Conservation (phyloP, 2,329 filamentous ascomycete species). For the Pseudonectria foliicola region DNA sequence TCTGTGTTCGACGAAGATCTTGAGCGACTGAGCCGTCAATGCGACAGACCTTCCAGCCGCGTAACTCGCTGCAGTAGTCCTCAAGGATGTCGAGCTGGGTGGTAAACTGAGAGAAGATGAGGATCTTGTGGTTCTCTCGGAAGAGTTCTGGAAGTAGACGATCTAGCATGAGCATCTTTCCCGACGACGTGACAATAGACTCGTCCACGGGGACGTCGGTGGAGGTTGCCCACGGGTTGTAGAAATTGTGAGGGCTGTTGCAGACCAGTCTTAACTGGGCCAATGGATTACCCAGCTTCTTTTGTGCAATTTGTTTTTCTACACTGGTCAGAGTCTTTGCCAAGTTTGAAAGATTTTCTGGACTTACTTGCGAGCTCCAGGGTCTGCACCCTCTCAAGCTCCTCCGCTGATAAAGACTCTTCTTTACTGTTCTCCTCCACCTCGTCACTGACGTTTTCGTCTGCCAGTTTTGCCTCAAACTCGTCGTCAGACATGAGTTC, state of each 20-base stretch:
- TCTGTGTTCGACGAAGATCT: constrained; percentile 60
- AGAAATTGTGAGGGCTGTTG: constrained; percentile 94
- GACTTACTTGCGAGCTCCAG: constrained; percentile 70
- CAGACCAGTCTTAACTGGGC: constrained; percentile 89
- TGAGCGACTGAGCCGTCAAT: constrained; percentile 87
- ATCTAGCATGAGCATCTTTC: constrained; percentile 94
- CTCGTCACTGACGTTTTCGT: constrained; percentile 45
- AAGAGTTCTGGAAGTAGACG: constrained; percentile 74
- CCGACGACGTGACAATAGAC: constrained; percentile 75
- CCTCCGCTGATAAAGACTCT: constrained; percentile 42
- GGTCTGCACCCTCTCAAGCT: constrained; percentile 57
- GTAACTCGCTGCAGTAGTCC: constrained; percentile 72
- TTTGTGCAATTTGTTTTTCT: constrained; percentile 79
- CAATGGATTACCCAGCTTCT: constrained; percentile 88
- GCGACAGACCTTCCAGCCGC: constrained; percentile 74
- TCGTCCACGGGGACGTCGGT: constrained; percentile 62
- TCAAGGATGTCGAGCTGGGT: constrained; percentile 87
- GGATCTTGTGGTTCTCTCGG: constrained; percentile 70
- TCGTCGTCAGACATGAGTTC: constrained; percentile 69
- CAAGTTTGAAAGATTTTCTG: neutral
- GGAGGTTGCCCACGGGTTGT: constrained; percentile 72
- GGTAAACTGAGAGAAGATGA: constrained; percentile 96
- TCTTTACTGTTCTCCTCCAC: constrained; percentile 24
- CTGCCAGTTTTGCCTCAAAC: constrained; percentile 72
- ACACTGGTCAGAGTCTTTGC: constrained; percentile 17